Percentiles rank a stretch among this genome's conserved stretches.
phyloP scores from a whole-genome alignment of 129 eudicot species.

The Escallonia herrerae region DNA sequence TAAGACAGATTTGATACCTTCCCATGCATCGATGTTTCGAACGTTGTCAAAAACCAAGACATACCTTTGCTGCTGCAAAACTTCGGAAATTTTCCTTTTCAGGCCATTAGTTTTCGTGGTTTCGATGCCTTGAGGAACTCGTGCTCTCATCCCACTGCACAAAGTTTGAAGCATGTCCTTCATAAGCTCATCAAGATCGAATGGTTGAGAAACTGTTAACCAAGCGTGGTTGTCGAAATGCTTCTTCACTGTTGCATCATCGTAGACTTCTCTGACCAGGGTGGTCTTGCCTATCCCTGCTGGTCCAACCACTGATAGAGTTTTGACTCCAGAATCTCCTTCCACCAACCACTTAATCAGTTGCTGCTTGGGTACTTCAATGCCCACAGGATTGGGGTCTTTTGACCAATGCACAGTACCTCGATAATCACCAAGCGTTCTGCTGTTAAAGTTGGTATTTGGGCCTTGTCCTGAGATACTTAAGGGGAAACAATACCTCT shows the following conservation, averaged over 20 bases:
- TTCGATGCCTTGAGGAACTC: not conserved
- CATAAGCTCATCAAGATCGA: slow-evolving; percentile 1
- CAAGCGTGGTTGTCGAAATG: slow-evolving; percentile 11
- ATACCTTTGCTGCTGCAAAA: slow-evolving; percentile 7
- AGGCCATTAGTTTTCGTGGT: not conserved
- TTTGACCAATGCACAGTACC: slow-evolving; percentile 4
- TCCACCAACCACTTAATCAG: slow-evolving; percentile 4
- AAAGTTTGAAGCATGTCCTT: not conserved
- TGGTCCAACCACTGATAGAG: slow-evolving; percentile 12
- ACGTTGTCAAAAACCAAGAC: slow-evolving; percentile 22
- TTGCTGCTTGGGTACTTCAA: not conserved
- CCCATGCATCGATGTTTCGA: slow-evolving; percentile 16
- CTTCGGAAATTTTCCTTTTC: not conserved
- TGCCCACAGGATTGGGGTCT: slow-evolving; percentile 18
- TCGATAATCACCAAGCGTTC: not conserved
- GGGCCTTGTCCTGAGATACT: not conserved
- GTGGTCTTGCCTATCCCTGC: slow-evolving; percentile 20
- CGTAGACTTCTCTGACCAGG: slow-evolving; percentile 6
- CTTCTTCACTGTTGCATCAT: not conserved
- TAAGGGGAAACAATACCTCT: not conserved
- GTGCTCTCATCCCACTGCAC: not conserved
- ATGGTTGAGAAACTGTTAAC: slow-evolving; percentile 1
- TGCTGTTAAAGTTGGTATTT: not conserved
- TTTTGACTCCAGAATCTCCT: not conserved
- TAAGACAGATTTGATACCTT: not conserved